phyloP scores from a whole-genome alignment of 2,329 filamentous ascomycete genomes.

The Microcyclospora tardicrescens region DNA sequence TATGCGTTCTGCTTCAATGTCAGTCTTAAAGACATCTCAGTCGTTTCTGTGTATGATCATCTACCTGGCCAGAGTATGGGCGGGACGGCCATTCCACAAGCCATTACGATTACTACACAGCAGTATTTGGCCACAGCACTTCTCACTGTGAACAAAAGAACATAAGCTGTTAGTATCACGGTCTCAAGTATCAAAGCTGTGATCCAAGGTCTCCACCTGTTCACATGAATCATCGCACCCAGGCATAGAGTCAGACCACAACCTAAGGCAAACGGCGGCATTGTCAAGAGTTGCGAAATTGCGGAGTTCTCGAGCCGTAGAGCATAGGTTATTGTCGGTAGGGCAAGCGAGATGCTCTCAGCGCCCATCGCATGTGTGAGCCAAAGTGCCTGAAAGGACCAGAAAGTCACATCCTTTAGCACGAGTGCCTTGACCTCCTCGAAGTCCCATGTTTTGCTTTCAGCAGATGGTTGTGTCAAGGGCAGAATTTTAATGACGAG shows the following conservation, averaged over 20 bases:
- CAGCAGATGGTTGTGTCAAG: constrained; percentile 9
- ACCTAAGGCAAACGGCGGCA: constrained; percentile 15
- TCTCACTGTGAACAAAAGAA: constrained; percentile 27
- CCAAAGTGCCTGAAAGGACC: constrained; percentile 13
- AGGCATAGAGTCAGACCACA: constrained; percentile 8
- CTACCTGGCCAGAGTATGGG: constrained; percentile 26
- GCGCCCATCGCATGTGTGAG: constrained; percentile 16
- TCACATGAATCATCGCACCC: constrained; percentile 11
- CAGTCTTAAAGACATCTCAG: too few relatives aligned
- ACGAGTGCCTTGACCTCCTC: constrained; percentile 9
- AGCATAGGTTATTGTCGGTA: constrained; percentile 30
- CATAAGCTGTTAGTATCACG: constrained; percentile 27
- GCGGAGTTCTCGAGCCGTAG: constrained; percentile 29
- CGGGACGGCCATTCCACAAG: constrained; percentile 27
- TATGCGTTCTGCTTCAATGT: constrained; percentile 21
- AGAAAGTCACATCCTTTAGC: constrained; percentile 9
- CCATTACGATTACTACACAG: constrained; percentile 29
- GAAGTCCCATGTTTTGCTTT: constrained; percentile 12
- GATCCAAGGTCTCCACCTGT: constrained; percentile 8
- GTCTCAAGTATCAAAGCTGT: constrained; percentile 19
- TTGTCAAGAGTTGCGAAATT: constrained; percentile 31
- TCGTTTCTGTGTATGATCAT: too few relatives aligned
- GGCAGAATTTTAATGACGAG: constrained; percentile 9
- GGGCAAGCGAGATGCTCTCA: constrained; percentile 27
- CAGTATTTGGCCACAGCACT: constrained; percentile 26